These are phyloP conservation scores for Trichoderma gamsii DNA, from an alignment of 495 filamentous ascomycete species.

Conservation along the genomic window DNA sequence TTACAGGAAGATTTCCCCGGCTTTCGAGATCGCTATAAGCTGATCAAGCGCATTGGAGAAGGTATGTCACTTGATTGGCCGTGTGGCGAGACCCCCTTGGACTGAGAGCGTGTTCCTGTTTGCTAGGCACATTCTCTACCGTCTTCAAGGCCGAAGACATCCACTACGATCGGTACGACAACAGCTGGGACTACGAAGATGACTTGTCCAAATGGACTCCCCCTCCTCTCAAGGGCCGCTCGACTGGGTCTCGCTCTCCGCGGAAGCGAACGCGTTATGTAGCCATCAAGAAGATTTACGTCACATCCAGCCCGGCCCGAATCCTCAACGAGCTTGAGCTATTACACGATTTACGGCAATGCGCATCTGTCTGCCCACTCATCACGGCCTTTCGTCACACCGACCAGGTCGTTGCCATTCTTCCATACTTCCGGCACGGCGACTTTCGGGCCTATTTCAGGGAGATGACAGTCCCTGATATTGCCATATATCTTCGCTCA, in stretches of 20 bases:
- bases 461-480: conserved; percentile 75
- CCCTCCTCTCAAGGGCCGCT: conserved; percentile 47
- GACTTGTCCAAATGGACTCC: conserved; percentile 57
- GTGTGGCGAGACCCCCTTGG: conserved; percentile 11
- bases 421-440: conserved; percentile 91
- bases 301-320: conserved; percentile 84
- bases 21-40: conserved; percentile 74
- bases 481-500: conserved; percentile 80
- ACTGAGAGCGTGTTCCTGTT: not conserved
- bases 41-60: conserved; percentile 97
- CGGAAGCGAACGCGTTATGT: conserved; percentile 65
- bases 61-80: conserved; percentile 41
- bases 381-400: conserved; percentile 92
- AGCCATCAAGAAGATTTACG: conserved; percentile 98
- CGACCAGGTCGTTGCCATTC: conserved; percentile 90
- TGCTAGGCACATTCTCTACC: conserved; percentile 88
- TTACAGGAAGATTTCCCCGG: conserved; percentile 75
- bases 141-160: conserved; percentile 98
- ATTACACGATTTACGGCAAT: conserved; percentile 81
- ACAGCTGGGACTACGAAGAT: conserved; percentile 76
- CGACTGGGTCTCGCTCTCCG: conserved; percentile 19
- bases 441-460: conserved; percentile 96
- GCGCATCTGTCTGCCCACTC: conserved; percentile 78
- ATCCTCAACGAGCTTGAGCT: conserved; percentile 97
- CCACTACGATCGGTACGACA: conserved; percentile 74